Percentiles rank a stretch among this genome's conserved stretches.
These are phyloP conservation scores for Canavalia gladiata DNA, from an alignment of 306 rosid species.

Conservation along the genomic window DNA sequence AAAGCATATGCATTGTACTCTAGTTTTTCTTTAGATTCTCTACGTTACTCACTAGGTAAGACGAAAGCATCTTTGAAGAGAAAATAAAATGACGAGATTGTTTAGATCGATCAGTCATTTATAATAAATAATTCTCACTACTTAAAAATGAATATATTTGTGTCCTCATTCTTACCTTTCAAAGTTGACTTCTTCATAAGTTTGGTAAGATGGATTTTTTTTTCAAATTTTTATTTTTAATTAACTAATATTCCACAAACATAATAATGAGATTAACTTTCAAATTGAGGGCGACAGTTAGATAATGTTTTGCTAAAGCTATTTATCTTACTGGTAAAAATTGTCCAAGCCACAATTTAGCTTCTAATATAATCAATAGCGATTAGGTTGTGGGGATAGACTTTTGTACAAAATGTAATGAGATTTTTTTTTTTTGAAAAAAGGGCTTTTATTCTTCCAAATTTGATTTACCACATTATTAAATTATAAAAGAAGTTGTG, in stretches of 20 bases:
- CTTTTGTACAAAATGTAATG: background rate
- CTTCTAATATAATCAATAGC: background rate
- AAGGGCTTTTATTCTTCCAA: background rate
- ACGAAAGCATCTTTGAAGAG: conserved; percentile 8
- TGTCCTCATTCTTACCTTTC: background rate
- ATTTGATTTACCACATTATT: background rate
- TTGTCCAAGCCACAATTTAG: too few relatives aligned
- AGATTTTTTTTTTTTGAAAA: background rate
- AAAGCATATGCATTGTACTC: background rate
- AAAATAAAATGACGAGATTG: background rate
- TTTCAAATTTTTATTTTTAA: background rate
- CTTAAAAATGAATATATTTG: conserved; percentile 2
- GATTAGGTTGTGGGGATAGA: background rate
- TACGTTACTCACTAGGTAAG: background rate
- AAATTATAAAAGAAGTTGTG: background rate
- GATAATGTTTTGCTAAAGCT: background rate
- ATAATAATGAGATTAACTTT: background rate
- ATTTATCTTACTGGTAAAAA: background rate
- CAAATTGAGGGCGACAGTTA: background rate
- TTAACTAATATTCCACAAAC: too few relatives aligned
- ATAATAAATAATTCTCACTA: background rate
- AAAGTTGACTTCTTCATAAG: background rate
- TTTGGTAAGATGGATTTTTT: background rate
- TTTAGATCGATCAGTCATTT: background rate
- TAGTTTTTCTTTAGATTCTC: conserved; percentile 8